Evolutionary conservation across 192 early-diverging fungal species (phyloP).

Genomic region (Coemansia sp.): DNA sequence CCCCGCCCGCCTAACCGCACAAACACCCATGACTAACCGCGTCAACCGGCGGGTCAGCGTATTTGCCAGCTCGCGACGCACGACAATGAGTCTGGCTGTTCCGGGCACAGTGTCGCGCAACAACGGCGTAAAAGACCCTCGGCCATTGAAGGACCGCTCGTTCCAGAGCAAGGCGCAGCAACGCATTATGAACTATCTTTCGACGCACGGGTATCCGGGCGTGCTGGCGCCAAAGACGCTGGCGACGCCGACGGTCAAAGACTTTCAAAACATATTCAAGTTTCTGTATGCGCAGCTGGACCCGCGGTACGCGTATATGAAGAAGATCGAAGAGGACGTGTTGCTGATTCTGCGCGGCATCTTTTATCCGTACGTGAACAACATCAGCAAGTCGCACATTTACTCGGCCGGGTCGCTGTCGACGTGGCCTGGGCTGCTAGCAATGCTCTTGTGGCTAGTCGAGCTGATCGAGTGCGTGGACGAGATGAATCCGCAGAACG

Average conservation of each 20-base stretch:
- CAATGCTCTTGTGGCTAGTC: conserved; percentile 73
- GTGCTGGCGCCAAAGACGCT: conserved; percentile 59
- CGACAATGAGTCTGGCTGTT: conserved; percentile 23
- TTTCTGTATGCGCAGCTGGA: conserved; percentile 72
- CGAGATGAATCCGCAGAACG: conserved; percentile 47
- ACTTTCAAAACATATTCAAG: conserved; percentile 71
- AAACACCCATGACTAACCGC: conserved; percentile 48
- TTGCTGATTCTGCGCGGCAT: conserved; percentile 59
- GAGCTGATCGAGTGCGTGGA: conserved; percentile 62
- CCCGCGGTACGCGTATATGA: conserved; percentile 57
- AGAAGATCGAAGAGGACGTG: conserved; percentile 72
- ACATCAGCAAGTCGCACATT: conserved; percentile 70
- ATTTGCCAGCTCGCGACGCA: conserved; percentile 49
- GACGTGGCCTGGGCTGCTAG: conserved; percentile 65
- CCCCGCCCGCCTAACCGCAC: conserved; percentile 19
- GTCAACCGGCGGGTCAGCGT: conserved; percentile 50
- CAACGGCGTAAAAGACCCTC: conserved; percentile 62
- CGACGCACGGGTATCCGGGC: conserved; percentile 60
- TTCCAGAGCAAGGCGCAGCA: conserved; percentile 60
- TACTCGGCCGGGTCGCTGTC: conserved; percentile 65
- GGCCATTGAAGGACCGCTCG: conserved; percentile 62
- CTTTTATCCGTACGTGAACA: conserved; percentile 43
- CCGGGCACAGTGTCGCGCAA: conserved; percentile 42
- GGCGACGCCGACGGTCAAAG: conserved; percentile 62
- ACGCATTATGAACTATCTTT: conserved; percentile 62